phyloP scores from a whole-genome alignment of 1,284 basidiomycete genomes.

The Malassezia furfur region DNA sequence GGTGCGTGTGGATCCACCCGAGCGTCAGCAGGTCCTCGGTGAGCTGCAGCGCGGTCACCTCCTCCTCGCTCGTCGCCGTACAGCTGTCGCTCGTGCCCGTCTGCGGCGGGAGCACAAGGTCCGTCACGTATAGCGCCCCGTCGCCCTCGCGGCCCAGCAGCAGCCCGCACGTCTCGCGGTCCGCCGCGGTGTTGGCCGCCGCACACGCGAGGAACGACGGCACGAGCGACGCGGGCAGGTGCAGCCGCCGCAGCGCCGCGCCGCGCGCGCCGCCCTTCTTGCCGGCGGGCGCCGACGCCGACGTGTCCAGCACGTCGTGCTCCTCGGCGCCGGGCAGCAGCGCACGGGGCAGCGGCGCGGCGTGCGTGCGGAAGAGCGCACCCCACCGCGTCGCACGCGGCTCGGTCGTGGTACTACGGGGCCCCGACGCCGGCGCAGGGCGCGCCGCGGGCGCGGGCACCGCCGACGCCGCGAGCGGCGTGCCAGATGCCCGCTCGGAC shows the following conservation, averaged over 20 bases:
- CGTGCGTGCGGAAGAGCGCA: background rate
- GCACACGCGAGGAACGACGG: slow-evolving; percentile 64
- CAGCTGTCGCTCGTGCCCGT: slow-evolving; percentile 75
- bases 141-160: slow-evolving; percentile 53
- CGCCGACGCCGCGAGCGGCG: background rate
- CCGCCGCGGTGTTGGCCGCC: slow-evolving; percentile 56
- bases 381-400: background rate
- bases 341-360: background rate
- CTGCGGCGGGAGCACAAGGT: slow-evolving; percentile 59
- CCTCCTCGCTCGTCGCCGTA: slow-evolving; percentile 74
- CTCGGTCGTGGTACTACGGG: background rate
- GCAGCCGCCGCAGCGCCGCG: slow-evolving; percentile 18
- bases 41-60: slow-evolving; percentile 71
- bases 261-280: background rate
- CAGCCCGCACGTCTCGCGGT: slow-evolving; percentile 61
- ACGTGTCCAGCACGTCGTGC: background rate
- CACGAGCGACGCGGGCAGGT: slow-evolving; percentile 61
- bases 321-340: background rate
- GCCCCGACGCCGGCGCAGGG: background rate
- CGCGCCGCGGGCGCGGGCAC: background rate
- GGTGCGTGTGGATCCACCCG: slow-evolving; percentile 89
- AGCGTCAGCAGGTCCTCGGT: slow-evolving; percentile 67
- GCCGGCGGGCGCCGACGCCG: background rate
- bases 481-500: slow-evolving; percentile 9
- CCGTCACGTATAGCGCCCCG: background rate